Base-by-base conservation (phyloP, 2,329 filamentous ascomycete genomes). In the Magnaporthales sp. region DNA sequence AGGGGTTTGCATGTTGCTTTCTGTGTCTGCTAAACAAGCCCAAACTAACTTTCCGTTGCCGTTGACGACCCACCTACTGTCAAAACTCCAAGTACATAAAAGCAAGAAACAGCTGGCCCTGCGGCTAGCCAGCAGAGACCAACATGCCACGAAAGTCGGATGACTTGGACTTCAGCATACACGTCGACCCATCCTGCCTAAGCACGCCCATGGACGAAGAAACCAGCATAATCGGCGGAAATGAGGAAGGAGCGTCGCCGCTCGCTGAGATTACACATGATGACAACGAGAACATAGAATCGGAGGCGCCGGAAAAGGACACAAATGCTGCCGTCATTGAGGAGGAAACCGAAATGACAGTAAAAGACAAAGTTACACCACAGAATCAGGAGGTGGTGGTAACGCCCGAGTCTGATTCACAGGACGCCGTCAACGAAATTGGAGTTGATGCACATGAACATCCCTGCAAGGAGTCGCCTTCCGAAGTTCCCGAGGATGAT, bases 111-210 rank as follows among this genome's bases (percentile, higher is more conserved):
- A 19, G 61, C 29, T 56, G 27, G 38, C 63, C 26, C 27, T 65
- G 15, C 46, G 29, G 32, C 31, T 10, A 32, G 27, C 22, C 24
- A n/a, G 62, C 22, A 9, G 15, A n/a, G 19, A 46, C 24, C 58
- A 32, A 65, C 31, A 74, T 75, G 71, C 70, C 72, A 69, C 71
- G 69, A 69, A 70, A 69, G 60, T 38, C 67, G 26, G 69, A 69
- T 24, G 77, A 81, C 68, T 70, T 76, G 70, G 77, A 83, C 69
- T 83, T 84, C 68, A 74, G 81, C 9, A 83, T 81, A 70, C 80
- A 81, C 76, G 75, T 81, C 71, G 81, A 84, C 71, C 73, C 74
- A 60, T 82, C 79, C 66, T 82, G 79, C 70, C 62, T 79, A 66
- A 79, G 74, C 71, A 75, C 75, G 58, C 75, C 76, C 67, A 80